A percentile compares a stretch with the other conserved stretches of the same genome.
phyloP scores from a whole-genome alignment of 129 eudicot genomes.

The Flaveria sonorensis region DNA sequence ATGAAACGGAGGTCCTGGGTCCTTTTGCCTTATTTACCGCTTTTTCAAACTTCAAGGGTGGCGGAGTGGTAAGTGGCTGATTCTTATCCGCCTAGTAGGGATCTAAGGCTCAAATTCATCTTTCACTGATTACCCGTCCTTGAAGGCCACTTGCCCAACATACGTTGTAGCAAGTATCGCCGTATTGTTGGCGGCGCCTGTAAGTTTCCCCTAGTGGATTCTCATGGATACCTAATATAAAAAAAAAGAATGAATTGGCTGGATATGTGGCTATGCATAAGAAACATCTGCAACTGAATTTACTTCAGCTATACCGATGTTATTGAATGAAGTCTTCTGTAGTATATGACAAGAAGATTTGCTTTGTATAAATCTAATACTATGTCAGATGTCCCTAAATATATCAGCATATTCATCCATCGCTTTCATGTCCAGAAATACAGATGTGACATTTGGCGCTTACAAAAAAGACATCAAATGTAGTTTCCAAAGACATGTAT shows the following conservation, averaged over 20 bases:
- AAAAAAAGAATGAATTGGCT: not conserved
- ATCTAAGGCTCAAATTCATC: not conserved
- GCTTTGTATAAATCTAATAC: slow-evolving; percentile 29
- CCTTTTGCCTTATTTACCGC: too few relatives aligned
- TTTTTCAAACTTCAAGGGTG: not conserved
- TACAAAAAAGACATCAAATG: slow-evolving; percentile 29
- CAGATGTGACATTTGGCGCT: slow-evolving; percentile 30
- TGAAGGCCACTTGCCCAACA: not conserved
- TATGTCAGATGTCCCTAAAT: slow-evolving; percentile 4
- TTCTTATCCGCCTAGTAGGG: not conserved
- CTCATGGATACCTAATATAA: not conserved
- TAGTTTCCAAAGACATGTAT: slow-evolving; percentile 14
- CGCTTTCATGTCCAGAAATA: slow-evolving; percentile 23
- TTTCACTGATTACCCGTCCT: not conserved
- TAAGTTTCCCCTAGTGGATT: not conserved
- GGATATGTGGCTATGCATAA: slow-evolving; percentile 19
- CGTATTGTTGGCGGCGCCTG: not conserved
- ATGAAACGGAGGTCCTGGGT: too few relatives aligned
- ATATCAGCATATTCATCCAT: slow-evolving; percentile 21
- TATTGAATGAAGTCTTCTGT: not conserved
- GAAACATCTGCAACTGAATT: slow-evolving; percentile 23
- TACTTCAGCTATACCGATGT: slow-evolving; percentile 26
- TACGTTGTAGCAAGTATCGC: not conserved
- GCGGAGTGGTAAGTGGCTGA: not conserved
- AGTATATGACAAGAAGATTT: slow-evolving; percentile 14